Evolutionary conservation across 2,329 filamentous ascomycete genomes (phyloP).

Genomic region (Beauveria sp.): DNA sequence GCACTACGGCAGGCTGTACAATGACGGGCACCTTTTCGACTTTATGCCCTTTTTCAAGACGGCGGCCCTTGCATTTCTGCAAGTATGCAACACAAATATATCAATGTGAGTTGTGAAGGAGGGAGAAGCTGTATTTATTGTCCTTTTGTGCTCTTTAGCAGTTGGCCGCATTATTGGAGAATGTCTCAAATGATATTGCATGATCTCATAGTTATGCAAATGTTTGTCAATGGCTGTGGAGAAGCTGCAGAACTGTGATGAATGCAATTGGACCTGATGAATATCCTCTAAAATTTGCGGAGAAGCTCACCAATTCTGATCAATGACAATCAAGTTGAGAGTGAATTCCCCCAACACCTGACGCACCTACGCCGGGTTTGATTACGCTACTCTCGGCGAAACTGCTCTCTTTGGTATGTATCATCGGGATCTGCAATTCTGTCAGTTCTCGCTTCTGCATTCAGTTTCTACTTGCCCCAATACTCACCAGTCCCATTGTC

Average conservation of each 20-base stretch:
- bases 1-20: neutral
- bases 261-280: neutral
- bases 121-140: neutral
- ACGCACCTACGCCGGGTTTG: neutral
- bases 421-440: neutral
- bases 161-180: neutral
- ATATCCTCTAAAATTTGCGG: too few relatives aligned
- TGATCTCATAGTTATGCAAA: neutral
- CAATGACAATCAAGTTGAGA: neutral
- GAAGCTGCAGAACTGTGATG: neutral
- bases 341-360: neutral
- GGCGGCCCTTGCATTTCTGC: neutral
- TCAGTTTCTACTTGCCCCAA: too few relatives aligned
- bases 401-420: neutral
- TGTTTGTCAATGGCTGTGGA: neutral
- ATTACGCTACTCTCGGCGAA: neutral
- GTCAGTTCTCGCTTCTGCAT: neutral
- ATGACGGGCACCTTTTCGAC: neutral
- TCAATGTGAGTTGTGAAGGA: neutral
- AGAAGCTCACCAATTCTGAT: neutral
- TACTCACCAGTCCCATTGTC: neutral
- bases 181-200: too few relatives aligned
- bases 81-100: neutral
- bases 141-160: neutral
- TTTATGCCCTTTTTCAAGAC: constrained; percentile 2